A percentile compares a stretch with the other conserved stretches of the same genome.
phyloP scores from a whole-genome alignment of 495 filamentous ascomycete genomes.

The Bacidia gigantensis region DNA sequence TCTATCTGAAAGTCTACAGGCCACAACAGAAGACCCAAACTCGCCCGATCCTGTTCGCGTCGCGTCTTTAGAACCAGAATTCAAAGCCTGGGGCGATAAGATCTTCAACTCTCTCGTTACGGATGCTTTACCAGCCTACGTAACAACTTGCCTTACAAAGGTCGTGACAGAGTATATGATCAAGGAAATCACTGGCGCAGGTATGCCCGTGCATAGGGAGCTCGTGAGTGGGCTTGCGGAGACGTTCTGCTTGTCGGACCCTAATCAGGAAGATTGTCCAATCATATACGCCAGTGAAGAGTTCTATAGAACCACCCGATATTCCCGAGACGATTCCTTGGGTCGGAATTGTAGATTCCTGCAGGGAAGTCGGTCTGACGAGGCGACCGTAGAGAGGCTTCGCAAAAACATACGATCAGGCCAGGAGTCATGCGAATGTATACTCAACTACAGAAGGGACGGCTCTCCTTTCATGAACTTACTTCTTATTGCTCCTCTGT shows the following conservation, averaged over 20 bases:
- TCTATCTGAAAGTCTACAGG: conserved; percentile 38
- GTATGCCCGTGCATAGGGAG: conserved; percentile 40
- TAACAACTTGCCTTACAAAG: conserved; percentile 46
- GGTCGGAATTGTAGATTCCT: conserved; percentile 52
- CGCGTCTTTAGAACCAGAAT: conserved; percentile 34
- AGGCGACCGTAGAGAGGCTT: conserved; percentile 32
- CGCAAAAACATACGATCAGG: conserved; percentile 34
- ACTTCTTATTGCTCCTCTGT: conserved; percentile 46
- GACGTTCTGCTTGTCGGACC: conserved; percentile 68
- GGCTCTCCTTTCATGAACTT: conserved; percentile 59
- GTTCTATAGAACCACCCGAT: conserved; percentile 50
- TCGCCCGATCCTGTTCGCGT: conserved; percentile 21
- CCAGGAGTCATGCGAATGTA: conserved; percentile 38
- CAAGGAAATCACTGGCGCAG: conserved; percentile 41
- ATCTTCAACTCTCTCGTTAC: conserved; percentile 46
- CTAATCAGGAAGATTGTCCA: conserved; percentile 56
- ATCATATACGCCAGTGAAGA: conserved; percentile 67
- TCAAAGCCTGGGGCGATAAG: conserved; percentile 43
- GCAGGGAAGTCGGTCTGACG: conserved; percentile 45
- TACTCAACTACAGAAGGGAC: conserved; percentile 31
- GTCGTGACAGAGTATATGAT: conserved; percentile 46
- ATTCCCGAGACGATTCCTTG: conserved; percentile 42
- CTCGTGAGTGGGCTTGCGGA: conserved; percentile 61
- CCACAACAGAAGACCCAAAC: conserved; percentile 22
- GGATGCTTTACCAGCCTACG: conserved; percentile 60